Percentiles rank a stretch among this genome's conserved stretches.
Evolutionary conservation across 495 filamentous ascomycete species (phyloP).

Genomic region (Xylaria grammica): DNA sequence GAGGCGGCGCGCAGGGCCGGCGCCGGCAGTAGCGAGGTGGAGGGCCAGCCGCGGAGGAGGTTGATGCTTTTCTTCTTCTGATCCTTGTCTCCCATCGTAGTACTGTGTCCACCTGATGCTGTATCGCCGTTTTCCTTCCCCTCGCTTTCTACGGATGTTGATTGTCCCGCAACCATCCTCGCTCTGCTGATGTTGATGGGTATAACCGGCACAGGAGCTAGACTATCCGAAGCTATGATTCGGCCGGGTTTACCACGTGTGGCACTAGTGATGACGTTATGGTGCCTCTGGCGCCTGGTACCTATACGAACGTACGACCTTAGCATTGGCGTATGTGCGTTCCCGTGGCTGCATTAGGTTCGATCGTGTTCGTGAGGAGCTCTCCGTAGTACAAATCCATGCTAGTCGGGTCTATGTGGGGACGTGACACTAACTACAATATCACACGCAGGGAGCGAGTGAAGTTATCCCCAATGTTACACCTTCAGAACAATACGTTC

Average conservation of each 20-base stretch:
- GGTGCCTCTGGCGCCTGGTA: neutral
- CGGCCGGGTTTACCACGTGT: neutral
- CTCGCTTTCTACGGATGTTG: neutral
- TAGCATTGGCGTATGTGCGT: neutral
- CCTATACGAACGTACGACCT: neutral
- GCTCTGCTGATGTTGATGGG: neutral
- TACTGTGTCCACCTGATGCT: neutral
- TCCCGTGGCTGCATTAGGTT: neutral
- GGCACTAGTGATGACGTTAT: neutral
- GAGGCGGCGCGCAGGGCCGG: slow-evolving; percentile 61
- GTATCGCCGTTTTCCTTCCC: neutral
- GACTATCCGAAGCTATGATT: neutral
- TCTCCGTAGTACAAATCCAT: no score
- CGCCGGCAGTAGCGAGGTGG: slow-evolving; percentile 70
- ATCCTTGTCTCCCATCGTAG: neutral
- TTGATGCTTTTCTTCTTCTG: slow-evolving; percentile 57
- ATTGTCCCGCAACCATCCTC: slow-evolving; percentile 14
- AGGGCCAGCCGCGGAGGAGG: slow-evolving; percentile 74
- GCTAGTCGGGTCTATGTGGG: neutral
- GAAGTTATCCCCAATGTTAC: no score
- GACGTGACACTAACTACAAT: neutral
- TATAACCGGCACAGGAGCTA: neutral
- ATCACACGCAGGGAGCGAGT: neutral
- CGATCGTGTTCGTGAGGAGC: neutral
- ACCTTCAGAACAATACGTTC: no score